Base-by-base conservation (phyloP, 768 basidiomycete genomes). In the Macrolepiota dolichaula region DNA sequence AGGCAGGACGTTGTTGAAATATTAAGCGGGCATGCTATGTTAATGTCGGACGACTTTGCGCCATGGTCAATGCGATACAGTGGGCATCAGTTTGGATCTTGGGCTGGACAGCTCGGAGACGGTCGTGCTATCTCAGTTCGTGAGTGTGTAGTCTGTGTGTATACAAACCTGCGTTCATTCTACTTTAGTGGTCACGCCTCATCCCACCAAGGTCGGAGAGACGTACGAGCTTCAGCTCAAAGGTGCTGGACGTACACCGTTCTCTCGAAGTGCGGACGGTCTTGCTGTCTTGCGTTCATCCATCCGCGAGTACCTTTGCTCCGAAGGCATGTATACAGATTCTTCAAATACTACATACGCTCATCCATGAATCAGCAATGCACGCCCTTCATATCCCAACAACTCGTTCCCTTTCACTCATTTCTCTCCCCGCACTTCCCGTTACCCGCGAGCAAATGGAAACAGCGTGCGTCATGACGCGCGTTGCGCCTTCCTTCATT, bases 41-140 rank as follows among this genome's bases (percentile, higher is more conserved):
- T 96, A 42, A 84, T 89, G 78, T 81, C 81, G 9, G 68, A 76
- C 17, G 67, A 70, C 1, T 89, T 89, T 66, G 85, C 86, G 3
- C 89, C 96, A 0, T 98, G 94, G 92, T 88, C 91, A 4, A 79
- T 94, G 32, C 81, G 94, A 15, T 98, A 98, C 70, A 93, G 91
- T 64, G 96, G 95, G 0, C 92, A 94, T 69, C 92, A 94, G 66
- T 95, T 94, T 67, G 93, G 94, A 0, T 74, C 69, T 2, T 98
- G 90, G 87, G 96, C 97, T 0, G 94, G 95, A 25, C 97, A 98
- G 70, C 80, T 99, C 3, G 97, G 97, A 12, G 96, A 98, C 68
- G 97, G 97, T 0, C 82, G 97, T 17, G 96, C 97, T 0, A 92
- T 94, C n/a, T 92, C 91, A 9, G 84, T 99, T 54, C 74, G 81